Evolutionary conservation across 2,329 filamentous ascomycete genomes (phyloP), one percentile per base, ranked within the genome.

Genomic region (Cadophora gregata): DNA sequence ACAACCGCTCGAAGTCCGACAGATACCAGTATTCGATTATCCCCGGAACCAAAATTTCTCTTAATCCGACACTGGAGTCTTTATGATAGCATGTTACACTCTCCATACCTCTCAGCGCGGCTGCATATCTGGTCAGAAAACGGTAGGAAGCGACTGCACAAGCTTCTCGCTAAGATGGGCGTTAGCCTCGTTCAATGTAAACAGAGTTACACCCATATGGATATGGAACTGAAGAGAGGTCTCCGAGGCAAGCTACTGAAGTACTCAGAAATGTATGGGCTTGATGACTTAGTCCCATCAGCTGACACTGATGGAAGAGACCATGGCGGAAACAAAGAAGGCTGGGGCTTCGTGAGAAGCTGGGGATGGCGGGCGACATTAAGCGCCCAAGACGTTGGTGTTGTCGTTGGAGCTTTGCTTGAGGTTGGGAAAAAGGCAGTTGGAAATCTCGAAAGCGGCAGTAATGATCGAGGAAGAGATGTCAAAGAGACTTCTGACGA

Each of bases 41-140:
- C 94, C 0, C 96, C 96, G 0, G 96, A 99, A 76, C 96, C 96
- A 10, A 91, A 92, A 48, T 97, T 99, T 72, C 85, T 98, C 29
- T 86, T 99, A 0, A 92, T 98, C 62, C 86, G 96, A 38, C 96
- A 99, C 78, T 99, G 96, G 96, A 97, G 93, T 73, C 83, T 99
- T 16, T 98, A 98, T 78, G 96, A 99, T 76, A 97, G 93, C 78
- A 98, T 99, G 96, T 85, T 98, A 14, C 96, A 99, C 78, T 97
- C 94, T 0, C 94, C 95, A 0, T 98, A 97, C 75, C 86, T 99
- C 4, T 95, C 96, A 67, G 93, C 95, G 3, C 88, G 93, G 36
- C 85, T 99, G 55, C 95, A 96, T 79, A 93, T 97, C 56, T 99
- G 96, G 95, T 96, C 90, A 67, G 96, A 98, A 69, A 87, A 86